phyloP scores from a whole-genome alignment of 78 protist genomes.

The Isochrysis galbana region DNA sequence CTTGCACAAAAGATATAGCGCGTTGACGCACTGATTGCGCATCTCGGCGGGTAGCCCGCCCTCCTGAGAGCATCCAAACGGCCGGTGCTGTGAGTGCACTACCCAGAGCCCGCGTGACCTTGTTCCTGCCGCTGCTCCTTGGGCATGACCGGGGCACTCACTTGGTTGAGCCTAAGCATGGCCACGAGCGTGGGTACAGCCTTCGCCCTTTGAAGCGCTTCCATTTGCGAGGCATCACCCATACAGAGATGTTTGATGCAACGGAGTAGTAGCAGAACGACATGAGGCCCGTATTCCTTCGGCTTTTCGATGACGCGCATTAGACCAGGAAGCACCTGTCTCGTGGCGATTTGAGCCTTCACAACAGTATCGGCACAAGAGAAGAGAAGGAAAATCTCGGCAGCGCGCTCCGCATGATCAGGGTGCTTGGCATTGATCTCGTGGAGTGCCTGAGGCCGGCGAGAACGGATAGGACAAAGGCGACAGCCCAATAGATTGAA shows the following conservation, averaged over 20 bases:
- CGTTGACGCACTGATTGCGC: slow-evolving; percentile 64
- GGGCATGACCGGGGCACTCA: not conserved
- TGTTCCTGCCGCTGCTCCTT: no score
- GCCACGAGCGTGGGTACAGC: not conserved
- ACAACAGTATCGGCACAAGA: slow-evolving; percentile 77
- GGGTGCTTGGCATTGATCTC: not conserved
- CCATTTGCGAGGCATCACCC: slow-evolving; percentile 67
- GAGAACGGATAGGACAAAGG: no score
- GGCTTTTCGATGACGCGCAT: not conserved
- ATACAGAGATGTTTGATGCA: slow-evolving; percentile 68
- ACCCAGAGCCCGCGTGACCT: no score
- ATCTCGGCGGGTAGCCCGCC: no score
- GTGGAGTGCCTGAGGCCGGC: not conserved
- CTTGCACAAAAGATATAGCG: slow-evolving; percentile 84
- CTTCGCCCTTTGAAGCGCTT: slow-evolving; percentile 58
- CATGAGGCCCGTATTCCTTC: not conserved
- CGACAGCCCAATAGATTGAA: no score
- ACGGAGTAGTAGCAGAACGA: slow-evolving; percentile 4
- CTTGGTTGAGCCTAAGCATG: not conserved
- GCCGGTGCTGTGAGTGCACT: no score
- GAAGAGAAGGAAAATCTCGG: slow-evolving; percentile 67
- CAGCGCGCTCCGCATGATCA: slow-evolving; percentile 53
- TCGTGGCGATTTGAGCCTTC: slow-evolving; percentile 59
- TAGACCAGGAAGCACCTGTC: not conserved
- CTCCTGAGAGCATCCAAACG: no score